phyloP scores from a whole-genome alignment of 805 yeast genomes.

The Wickerhamiella vanderwaltii region DNA sequence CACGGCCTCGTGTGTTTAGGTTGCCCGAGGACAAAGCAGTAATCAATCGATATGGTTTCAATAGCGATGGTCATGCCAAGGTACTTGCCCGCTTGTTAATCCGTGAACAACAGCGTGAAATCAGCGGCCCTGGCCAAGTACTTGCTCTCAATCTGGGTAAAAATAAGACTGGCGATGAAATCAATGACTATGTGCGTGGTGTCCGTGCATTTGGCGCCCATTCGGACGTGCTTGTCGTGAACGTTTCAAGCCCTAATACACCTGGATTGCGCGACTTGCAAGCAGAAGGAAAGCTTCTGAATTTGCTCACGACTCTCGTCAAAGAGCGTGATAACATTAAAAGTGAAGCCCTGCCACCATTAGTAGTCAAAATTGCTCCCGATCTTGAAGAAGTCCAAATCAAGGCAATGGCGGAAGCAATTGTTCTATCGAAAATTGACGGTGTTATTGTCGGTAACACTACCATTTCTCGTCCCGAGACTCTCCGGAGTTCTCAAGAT shows the following conservation, averaged over 20 bases:
- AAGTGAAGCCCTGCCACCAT: conserved; percentile 51
- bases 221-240: conserved; percentile 83
- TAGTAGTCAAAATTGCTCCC: conserved; percentile 87
- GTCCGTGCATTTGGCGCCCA: conserved; percentile 67
- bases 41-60: conserved; percentile 89
- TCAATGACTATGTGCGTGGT: conserved; percentile 74
- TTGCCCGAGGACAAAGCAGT: conserved; percentile 78
- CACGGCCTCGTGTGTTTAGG: conserved; percentile 84
- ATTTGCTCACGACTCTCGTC: conserved; percentile 54
- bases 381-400: conserved; percentile 76
- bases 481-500: conserved; percentile 38
- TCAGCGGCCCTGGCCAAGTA: conserved; percentile 31
- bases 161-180: conserved; percentile 84
- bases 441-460: conserved; percentile 91
- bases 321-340: conserved; percentile 48
- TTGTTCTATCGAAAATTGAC: conserved; percentile 65
- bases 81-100: conserved; percentile 57
- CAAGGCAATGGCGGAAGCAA: conserved; percentile 67
- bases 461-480: conserved; percentile 69
- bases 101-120: conserved; percentile 38
- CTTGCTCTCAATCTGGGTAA: conserved; percentile 84
- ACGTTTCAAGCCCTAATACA: conserved; percentile 91
- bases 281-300: conserved; percentile 57
- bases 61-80: conserved; percentile 72
- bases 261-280: conserved; percentile 89